These are phyloP conservation scores for Plasmodium adleri DNA, from an alignment of 169 alveolate species.

Conservation along the genomic window DNA sequence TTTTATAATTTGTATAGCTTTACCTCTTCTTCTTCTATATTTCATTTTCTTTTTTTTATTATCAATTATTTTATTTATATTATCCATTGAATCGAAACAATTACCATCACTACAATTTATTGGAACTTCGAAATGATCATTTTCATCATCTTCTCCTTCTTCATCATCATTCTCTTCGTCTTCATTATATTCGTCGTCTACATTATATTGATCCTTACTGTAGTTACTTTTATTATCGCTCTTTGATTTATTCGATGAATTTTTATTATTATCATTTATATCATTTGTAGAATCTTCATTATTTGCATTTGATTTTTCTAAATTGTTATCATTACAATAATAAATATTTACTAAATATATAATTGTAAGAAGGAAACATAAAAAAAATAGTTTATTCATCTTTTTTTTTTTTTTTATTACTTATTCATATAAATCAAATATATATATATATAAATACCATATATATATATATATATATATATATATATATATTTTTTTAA, in stretches of 20 bases:
- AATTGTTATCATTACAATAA: slow-evolving; percentile 27
- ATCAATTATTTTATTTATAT: slow-evolving; percentile 59
- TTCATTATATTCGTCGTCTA: slow-evolving; percentile 5
- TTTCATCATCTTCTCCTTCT: slow-evolving; percentile 32
- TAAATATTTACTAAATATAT: slow-evolving; percentile 17
- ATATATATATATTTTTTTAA: not conserved
- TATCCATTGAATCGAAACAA: slow-evolving; percentile 45
- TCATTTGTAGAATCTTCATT: slow-evolving; percentile 3
- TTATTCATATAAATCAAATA: slow-evolving; percentile 7
- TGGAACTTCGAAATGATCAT: slow-evolving; percentile 60
- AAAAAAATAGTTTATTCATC: slow-evolving; percentile 49
- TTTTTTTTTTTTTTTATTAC: slow-evolving; percentile 31
- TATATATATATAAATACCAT: slow-evolving; percentile 4
- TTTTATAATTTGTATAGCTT: slow-evolving; percentile 81
- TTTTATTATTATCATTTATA: slow-evolving; percentile 4
- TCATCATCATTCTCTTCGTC: slow-evolving; percentile 10
- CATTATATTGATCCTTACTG: not conserved
- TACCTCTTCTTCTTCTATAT: slow-evolving; percentile 67
- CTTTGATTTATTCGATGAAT: slow-evolving; percentile 10
- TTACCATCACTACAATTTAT: slow-evolving; percentile 44
- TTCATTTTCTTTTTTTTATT: slow-evolving; percentile 54
- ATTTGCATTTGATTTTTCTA: not conserved
- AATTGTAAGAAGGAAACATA: slow-evolving; percentile 24
- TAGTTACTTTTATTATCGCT: not conserved
- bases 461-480: slow-evolving; percentile 19